Evolutionary conservation across 1,139 yeast species (phyloP).

Genomic region (Suzukiozyma palmioleophila): DNA sequence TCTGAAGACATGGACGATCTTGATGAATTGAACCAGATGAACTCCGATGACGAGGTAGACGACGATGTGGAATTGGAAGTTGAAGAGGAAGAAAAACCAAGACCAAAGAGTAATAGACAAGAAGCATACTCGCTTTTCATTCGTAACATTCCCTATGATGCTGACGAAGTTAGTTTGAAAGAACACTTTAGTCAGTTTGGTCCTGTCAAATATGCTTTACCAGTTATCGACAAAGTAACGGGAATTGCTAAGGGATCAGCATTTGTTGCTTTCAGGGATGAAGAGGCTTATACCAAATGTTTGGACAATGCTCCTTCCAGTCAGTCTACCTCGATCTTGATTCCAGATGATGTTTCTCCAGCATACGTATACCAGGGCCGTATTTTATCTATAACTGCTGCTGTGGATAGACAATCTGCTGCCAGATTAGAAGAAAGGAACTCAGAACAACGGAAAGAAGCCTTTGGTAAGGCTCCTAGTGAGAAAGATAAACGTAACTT

Average conservation of each 20-base stretch:
- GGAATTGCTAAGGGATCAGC: constrained; percentile 94
- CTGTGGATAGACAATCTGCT: constrained; percentile 90
- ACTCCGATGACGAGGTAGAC: constrained; percentile 21
- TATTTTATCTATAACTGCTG: constrained; percentile 73
- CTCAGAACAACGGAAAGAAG: constrained; percentile 66
- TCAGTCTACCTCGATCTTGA: constrained; percentile 72
- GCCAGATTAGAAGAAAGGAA: constrained; percentile 67
- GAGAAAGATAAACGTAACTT: constrained; percentile 82
- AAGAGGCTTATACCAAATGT: constrained; percentile 64
- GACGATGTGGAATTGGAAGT: constrained; percentile 27
- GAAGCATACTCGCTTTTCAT: constrained; percentile 76
- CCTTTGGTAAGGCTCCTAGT: constrained; percentile 74
- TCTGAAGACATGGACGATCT: constrained; percentile 24
- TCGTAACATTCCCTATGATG: constrained; percentile 92
- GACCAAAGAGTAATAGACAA: constrained; percentile 51
- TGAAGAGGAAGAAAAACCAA: constrained; percentile 26
- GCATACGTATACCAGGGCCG: constrained; percentile 92
- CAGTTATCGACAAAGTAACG: constrained; percentile 81
- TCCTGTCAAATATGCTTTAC: constrained; percentile 84
- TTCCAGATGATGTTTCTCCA: constrained; percentile 89
- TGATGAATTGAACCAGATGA: constrained; percentile 22
- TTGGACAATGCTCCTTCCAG: constrained; percentile 72
- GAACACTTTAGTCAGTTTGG: constrained; percentile 86
- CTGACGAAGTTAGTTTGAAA: constrained; percentile 70
- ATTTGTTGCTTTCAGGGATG: constrained; percentile 75